A percentile compares a stretch with the other conserved stretches of the same genome.
Conservation (phyloP, 495 filamentous ascomycete genomes). For the Neurospora sp. region DNA sequence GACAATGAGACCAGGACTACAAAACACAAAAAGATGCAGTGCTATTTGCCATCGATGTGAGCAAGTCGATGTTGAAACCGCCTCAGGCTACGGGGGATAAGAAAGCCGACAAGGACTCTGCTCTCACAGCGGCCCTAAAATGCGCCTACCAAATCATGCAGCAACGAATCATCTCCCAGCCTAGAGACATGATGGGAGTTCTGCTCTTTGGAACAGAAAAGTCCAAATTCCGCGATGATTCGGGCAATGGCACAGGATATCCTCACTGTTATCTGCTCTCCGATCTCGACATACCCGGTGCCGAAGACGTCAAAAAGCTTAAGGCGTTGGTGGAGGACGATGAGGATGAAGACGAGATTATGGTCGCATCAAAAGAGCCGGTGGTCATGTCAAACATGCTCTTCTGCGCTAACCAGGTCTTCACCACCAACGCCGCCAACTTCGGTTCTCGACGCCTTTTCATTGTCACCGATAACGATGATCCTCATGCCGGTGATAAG, state of each 20-base stretch:
- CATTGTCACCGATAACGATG: conserved; percentile 90
- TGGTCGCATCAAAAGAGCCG: conserved; percentile 57
- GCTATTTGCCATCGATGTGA: conserved; percentile 92
- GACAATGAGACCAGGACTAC: conserved; percentile 51
- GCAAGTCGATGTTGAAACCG: conserved; percentile 70
- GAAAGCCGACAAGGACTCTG: conserved; percentile 61
- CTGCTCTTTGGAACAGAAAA: conserved; percentile 87
- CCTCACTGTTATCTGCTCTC: conserved; percentile 88
- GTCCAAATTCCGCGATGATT: conserved; percentile 69
- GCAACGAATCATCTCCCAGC: conserved; percentile 93
- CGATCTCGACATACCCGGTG: conserved; percentile 80
- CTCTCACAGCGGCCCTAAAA: conserved; percentile 75
- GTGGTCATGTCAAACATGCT: conserved; percentile 83
- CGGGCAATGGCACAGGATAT: conserved; percentile 56
- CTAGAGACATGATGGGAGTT: conserved; percentile 95
- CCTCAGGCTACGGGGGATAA: conserved; percentile 56
- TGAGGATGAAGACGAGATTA: conserved; percentile 58
- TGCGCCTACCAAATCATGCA: conserved; percentile 94
- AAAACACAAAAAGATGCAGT: conserved; percentile 92
- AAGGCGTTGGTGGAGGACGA: conserved; percentile 60
- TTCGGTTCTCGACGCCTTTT: conserved; percentile 88
- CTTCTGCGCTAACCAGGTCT: conserved; percentile 93
- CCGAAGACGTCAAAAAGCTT: conserved; percentile 73
- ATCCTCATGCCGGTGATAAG: conserved; percentile 69
- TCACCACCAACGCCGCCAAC: conserved; percentile 89